Base-by-base conservation (phyloP, 2,329 filamentous ascomycete species). In the Hypoxylon sp. region DNA sequence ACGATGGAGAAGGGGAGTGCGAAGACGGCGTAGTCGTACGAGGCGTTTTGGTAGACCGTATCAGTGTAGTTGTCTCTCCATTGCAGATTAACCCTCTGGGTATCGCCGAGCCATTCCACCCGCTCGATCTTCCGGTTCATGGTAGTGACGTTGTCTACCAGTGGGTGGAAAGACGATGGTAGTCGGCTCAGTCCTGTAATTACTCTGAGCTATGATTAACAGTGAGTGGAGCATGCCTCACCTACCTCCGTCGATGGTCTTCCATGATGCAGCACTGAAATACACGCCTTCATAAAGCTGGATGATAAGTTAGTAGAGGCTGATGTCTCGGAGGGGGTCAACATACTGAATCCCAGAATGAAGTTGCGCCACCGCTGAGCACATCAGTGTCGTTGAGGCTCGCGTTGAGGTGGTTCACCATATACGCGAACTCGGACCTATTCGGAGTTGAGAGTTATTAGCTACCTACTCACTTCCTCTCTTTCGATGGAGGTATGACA, bases 1-100 rank as follows among this genome's bases (percentile, higher is more conserved):
- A 91, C 86, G 57, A 88, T 86, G 50, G 86, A 85, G 77, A 92
- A 91, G 0, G 90, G 90, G 0, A 86, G 85, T 0, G 89, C 83
- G 5, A 92, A 82, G n/a, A 92, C 81, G 28, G 88, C 86, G 75
- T 92, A 92, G 78, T 93, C 90, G 73, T 87, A 90, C 1, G 84
- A 82, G 25, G 84, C 81, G 48, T 80, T 84, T 53, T 86, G 66
- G 75, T 83, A 79, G 67, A 72, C 72, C 19, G 71, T 60, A 36
- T 79, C 78, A 50, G 74, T 82, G 70, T 78, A 81, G 45, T 82
- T 79, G 64, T 81, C 68, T 63, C 86, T 84, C 85, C 87, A 91
- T 21, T 86, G 81, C 1, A 93, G 81, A 0, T 84, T 85, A 5
- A 92, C 83, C 60, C 86, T 87, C 14, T 83, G 75, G 0, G 81